phyloP scores from a whole-genome alignment of 2,329 filamentous ascomycete species.

The Conoideocrella luteorostrata region DNA sequence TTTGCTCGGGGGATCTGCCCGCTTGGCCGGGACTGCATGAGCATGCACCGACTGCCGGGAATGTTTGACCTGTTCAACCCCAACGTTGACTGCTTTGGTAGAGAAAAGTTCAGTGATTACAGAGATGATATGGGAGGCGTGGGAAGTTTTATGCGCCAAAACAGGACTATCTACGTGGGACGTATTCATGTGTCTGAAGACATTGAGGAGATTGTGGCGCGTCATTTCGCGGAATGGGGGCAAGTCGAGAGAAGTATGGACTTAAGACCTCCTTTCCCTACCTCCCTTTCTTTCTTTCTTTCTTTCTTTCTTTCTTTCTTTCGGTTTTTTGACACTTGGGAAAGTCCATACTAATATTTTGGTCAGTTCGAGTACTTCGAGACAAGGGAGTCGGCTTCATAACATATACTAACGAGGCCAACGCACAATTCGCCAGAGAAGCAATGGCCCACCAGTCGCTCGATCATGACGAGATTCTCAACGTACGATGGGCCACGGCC shows the following conservation, averaged over 20 bases:
- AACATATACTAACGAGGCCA: conserved; percentile 86
- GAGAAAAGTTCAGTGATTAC: conserved; percentile 90
- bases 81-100: conserved; percentile 84
- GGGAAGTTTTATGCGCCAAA: conserved; percentile 87
- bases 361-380: conserved; percentile 68
- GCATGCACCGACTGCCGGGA: conserved; percentile 81
- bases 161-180: conserved; percentile 88
- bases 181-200: conserved; percentile 94
- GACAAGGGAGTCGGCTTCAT: conserved; percentile 88
- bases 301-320: not conserved
- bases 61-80: conserved; percentile 87
- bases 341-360: not conserved
- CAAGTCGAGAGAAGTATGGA: conserved; percentile 67
- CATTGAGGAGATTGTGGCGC: conserved; percentile 89
- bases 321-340: not conserved
- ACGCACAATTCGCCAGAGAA: conserved; percentile 86
- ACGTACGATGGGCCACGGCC: conserved; percentile 93
- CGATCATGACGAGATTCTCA: conserved; percentile 87
- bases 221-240: conserved; percentile 97
- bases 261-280: not conserved
- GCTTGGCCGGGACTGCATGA: conserved; percentile 88
- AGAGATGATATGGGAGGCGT: conserved; percentile 97
- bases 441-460: conserved; percentile 93
- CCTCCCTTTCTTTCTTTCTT: not conserved
- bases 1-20: conserved; percentile 79